phyloP scores from a whole-genome alignment of 1,284 basidiomycete species.

The Bondarzewia mesenterica region DNA sequence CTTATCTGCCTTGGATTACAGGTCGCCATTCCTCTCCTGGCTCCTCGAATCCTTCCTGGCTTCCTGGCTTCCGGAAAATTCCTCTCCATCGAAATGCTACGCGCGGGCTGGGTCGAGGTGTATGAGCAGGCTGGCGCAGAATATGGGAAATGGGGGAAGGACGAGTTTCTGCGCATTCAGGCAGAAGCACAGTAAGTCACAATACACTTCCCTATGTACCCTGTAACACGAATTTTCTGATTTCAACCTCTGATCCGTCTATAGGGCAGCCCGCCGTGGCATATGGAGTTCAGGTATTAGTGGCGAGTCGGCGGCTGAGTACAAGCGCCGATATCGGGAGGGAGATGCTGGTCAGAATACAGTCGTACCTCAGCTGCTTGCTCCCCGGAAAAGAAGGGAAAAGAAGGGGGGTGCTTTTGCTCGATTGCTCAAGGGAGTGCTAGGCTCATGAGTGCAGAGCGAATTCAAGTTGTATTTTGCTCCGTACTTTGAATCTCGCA shows the following conservation, averaged over 20 bases:
- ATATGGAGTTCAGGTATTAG: conserved; percentile 60
- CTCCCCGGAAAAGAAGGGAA: too few species aligned
- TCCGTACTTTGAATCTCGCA: too few species aligned
- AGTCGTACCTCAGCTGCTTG: too few species aligned
- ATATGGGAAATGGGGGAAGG: conserved; percentile 63
- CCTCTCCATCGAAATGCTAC: conserved; percentile 72
- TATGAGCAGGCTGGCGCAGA: conserved; percentile 75
- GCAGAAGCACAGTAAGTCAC: conserved; percentile 56
- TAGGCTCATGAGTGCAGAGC: too few species aligned
- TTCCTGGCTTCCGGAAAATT: conserved; percentile 42
- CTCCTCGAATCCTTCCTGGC: conserved; percentile 41
- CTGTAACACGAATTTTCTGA: not conserved
- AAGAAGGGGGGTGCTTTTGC: too few species aligned
- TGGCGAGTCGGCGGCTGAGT: conserved; percentile 69
- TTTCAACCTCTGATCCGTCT: not conserved
- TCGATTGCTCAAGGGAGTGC: too few species aligned
- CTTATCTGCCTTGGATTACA: conserved; percentile 20
- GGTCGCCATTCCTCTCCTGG: conserved; percentile 58
- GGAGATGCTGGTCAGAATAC: not conserved
- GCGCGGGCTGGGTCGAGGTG: conserved; percentile 64
- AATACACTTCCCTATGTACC: not conserved
- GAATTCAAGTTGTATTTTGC: too few species aligned
- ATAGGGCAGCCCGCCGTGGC: conserved; percentile 49
- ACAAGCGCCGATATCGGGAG: conserved; percentile 52
- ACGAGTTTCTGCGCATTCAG: conserved; percentile 51